These are phyloP conservation scores for Paecilomyces sp. DNA, from an alignment of 2,329 filamentous ascomycete genomes.

Conservation along the genomic window DNA sequence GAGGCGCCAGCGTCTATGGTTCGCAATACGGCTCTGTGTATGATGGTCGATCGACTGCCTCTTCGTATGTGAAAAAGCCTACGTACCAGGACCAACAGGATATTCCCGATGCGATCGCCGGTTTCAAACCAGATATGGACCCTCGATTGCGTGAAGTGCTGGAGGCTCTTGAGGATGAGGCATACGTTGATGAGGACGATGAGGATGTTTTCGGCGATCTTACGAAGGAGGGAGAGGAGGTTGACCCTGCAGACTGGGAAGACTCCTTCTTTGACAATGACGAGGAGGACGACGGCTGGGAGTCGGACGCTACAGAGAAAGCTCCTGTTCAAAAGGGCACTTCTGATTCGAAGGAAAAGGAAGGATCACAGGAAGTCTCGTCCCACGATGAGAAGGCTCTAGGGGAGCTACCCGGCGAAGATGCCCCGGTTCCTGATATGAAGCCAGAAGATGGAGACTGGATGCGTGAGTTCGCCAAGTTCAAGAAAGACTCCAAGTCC, in stretches of 20 bases:
- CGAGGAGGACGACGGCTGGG: slow-evolving; percentile 74
- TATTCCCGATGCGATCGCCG: slow-evolving; percentile 81
- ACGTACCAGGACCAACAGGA: slow-evolving; percentile 93
- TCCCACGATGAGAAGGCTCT: slow-evolving; percentile 14
- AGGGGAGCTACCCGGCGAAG: slow-evolving; percentile 28
- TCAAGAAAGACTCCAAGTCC: slow-evolving; percentile 66
- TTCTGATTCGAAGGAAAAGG: slow-evolving; percentile 9
- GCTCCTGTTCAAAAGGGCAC: slow-evolving; percentile 42
- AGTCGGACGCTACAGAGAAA: slow-evolving; percentile 86
- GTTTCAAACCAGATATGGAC: slow-evolving; percentile 98
- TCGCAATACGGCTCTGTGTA: slow-evolving; percentile 33
- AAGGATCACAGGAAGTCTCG: slow-evolving; percentile 29
- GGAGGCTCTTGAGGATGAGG: slow-evolving; percentile 91
- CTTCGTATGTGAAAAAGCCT: slow-evolving; percentile 66
- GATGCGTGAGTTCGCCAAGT: slow-evolving; percentile 88
- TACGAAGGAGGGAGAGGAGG: slow-evolving; percentile 58
- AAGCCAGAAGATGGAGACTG: slow-evolving; percentile 70
- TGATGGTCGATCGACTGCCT: slow-evolving; percentile 42
- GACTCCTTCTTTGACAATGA: slow-evolving; percentile 49
- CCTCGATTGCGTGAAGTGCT: slow-evolving; percentile 82
- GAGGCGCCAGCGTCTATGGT: slow-evolving; percentile 28
- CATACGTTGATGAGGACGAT: slow-evolving; percentile 73
- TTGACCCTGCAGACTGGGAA: slow-evolving; percentile 76
- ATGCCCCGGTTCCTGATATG: slow-evolving; percentile 32
- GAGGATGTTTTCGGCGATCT: slow-evolving; percentile 79